Evolutionary conservation across 768 basidiomycete genomes (phyloP).

Genomic region (Trametes villosa): DNA sequence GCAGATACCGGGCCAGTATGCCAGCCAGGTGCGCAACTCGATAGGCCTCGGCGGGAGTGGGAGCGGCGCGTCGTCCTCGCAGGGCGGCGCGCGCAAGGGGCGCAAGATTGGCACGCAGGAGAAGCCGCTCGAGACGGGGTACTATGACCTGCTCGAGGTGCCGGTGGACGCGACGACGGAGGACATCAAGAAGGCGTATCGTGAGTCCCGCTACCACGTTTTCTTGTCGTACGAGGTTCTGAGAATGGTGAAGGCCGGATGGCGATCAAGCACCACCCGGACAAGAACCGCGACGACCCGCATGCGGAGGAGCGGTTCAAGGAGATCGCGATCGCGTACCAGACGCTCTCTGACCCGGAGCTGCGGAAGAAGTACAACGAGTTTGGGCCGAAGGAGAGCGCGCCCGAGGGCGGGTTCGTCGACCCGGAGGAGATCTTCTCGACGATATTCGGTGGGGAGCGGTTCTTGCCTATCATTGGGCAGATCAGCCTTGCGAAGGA

Average conservation of each 20-base stretch:
- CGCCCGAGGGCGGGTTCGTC: conserved; percentile 82
- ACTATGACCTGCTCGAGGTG: conserved; percentile 86
- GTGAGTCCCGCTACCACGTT: conserved; percentile 43
- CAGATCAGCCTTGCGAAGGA: conserved; percentile 86
- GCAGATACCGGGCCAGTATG: conserved; percentile 48
- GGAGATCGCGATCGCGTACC: conserved; percentile 87
- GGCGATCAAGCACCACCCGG: conserved; percentile 90
- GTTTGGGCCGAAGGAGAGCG: conserved; percentile 84
- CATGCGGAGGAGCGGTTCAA: conserved; percentile 88
- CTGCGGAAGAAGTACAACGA: conserved; percentile 89
- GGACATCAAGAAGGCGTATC: conserved; percentile 91
- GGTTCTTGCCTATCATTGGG: conserved; percentile 87
- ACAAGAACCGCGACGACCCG: conserved; percentile 91
- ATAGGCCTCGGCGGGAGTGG: conserved; percentile 9
- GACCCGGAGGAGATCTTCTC: conserved; percentile 77
- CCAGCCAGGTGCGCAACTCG: conserved; percentile 6
- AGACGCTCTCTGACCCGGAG: conserved; percentile 77
- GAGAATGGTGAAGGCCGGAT: conserved; percentile 56
- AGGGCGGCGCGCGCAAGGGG: conserved; percentile 45
- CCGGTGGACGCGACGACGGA: conserved; percentile 75
- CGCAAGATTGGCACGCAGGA: conserved; percentile 90
- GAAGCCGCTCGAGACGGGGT: conserved; percentile 85
- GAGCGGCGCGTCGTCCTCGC: conserved; percentile 19
- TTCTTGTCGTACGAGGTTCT: neutral
- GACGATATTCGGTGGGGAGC: conserved; percentile 87